Evolutionary conservation across 2,329 filamentous ascomycete species (phyloP), one percentile per base, ranked within the genome.

Genomic region (Aspergillus caelatus): DNA sequence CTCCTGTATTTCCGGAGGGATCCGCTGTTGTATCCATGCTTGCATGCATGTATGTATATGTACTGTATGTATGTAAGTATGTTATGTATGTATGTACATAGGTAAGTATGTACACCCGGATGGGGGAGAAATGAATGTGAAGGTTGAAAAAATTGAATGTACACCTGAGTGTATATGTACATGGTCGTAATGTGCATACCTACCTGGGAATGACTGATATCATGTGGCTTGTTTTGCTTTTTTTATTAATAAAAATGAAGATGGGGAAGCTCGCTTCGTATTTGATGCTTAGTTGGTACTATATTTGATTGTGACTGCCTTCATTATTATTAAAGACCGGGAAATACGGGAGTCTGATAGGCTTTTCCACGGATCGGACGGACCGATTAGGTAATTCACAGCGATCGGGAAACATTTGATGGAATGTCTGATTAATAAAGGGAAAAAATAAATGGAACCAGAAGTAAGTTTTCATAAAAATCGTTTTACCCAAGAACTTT

Each of bases 281-380:
- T 46, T 46, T 23, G 39, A 57, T 32, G 26, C 39, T 8, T 16
- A 36, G 34, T 19, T 45, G n/a, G 55, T 45, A 28, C 26, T 57
- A 12, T 28, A 7, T 21, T 36, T 41, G 14, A 32, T 43, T 41
- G 34, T 43, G 55, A 41, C 21, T 16, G 23, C 32, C 39, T 41
- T 11, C 16, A 46, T 26, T 23, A 23, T 57, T 45, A 26, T 43
- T 43, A 23, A 46, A 28, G 19, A 41, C 39, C 39, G 39, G 16
- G 21, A 56, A 55, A 28, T 26, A 34, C 11, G 32, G 54, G 16
- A 52, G 32, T 28, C n/a, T 61, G 30, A 46, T 56, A 57, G 50
- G 50, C 26, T 34, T 60, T 46, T 34, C 52, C 57, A 63, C 52
- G 62, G 62, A 63, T 63, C 62, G 45, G 43, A 61, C 63, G 58